A percentile compares a stretch with the other conserved stretches of the same genome.
Conservation (phyloP, 306 rosid genomes). For the Quercus dentata region DNA sequence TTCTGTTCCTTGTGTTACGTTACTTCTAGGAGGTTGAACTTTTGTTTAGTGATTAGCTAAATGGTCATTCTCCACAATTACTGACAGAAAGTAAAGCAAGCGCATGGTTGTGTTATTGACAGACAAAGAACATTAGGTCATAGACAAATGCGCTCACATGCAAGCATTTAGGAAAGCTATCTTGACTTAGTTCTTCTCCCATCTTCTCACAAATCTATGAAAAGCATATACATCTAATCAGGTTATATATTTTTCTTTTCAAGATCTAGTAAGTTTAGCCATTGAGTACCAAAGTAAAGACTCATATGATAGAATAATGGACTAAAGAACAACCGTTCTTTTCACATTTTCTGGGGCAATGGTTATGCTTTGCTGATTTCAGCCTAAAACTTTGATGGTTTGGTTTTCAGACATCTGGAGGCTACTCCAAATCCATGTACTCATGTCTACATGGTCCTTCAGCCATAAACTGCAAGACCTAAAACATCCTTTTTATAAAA, state of each 20-base stretch:
- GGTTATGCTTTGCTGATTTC: too few species aligned
- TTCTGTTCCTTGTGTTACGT: background rate
- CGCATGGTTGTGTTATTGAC: background rate
- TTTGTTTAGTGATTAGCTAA: too few species aligned
- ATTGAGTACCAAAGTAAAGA: background rate
- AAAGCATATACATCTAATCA: background rate
- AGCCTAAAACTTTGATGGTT: too few species aligned
- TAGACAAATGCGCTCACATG: background rate
- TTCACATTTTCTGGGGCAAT: background rate
- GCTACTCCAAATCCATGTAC: too few species aligned
- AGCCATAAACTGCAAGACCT: too few species aligned
- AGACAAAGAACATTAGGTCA: background rate
- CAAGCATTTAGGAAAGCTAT: background rate
- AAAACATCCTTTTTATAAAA: too few species aligned
- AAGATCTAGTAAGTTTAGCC: background rate
- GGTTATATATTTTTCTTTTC: background rate
- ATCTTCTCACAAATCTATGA: background rate
- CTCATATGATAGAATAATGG: background rate
- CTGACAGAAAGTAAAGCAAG: background rate
- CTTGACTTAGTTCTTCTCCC: background rate
- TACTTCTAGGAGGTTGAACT: too few species aligned
- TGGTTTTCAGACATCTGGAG: too few species aligned
- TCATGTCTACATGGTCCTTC: too few species aligned
- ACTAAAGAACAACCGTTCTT: background rate
- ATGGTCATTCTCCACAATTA: background rate